These are phyloP conservation scores for Chytriomyces sp. DNA, from an alignment of 192 early-diverging fungal genomes.

Conservation along the genomic window DNA sequence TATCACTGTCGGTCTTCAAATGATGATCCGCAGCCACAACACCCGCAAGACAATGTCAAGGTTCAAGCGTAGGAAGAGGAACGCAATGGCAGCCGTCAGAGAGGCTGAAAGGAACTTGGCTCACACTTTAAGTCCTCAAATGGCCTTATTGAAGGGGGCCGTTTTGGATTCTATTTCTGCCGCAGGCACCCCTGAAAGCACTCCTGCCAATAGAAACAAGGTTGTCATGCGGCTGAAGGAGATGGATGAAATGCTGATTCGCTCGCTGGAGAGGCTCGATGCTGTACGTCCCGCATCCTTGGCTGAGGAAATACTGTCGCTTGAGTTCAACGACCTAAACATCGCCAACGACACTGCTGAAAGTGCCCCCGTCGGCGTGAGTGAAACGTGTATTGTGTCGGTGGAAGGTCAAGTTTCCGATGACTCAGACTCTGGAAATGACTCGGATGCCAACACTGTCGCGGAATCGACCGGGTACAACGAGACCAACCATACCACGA, in stretches of 20 bases:
- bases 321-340: not conserved
- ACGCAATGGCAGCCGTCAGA: constrained; percentile 3
- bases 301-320: not conserved
- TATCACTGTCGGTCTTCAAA: constrained; percentile 39
- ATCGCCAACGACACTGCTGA: not conserved
- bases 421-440: not conserved
- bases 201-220: not conserved
- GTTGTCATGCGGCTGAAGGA: constrained; percentile 31
- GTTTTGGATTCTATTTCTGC: not conserved
- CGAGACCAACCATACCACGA: not conserved
- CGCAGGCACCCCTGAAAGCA: not conserved
- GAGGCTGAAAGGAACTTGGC: constrained; percentile 24
- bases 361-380: not conserved
- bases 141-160: constrained; percentile 1
- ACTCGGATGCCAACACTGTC: not conserved
- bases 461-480: not conserved
- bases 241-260: constrained; percentile 42
- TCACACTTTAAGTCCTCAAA: not conserved
- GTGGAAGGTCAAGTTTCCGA: not conserved
- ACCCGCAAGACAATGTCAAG: constrained; percentile 13
- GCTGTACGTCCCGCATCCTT: constrained; percentile 37
- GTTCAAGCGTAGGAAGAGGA: constrained; percentile 31
- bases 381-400: not conserved
- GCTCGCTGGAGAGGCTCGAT: constrained; percentile 44
- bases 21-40: constrained; percentile 51